Evolutionary conservation across 2,329 filamentous ascomycete genomes (phyloP).

Genomic region (Xylaria digitata): DNA sequence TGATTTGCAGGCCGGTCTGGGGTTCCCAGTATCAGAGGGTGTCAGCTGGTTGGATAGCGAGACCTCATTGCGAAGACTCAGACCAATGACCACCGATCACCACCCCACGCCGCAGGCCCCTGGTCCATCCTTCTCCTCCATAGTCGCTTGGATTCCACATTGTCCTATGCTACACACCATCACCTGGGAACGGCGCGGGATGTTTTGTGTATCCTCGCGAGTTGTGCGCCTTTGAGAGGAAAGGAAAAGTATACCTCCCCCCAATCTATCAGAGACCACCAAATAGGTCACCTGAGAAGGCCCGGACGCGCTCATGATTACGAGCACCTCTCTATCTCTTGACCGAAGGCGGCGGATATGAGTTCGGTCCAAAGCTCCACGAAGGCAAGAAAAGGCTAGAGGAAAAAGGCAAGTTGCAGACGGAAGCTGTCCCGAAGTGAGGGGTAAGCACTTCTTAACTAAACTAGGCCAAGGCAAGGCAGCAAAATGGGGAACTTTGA

Average conservation of each 20-base stretch:
- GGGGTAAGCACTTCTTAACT: constrained; percentile 32
- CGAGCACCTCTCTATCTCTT: constrained; percentile 33
- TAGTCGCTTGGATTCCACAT: constrained; percentile 41
- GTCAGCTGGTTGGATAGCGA: constrained; percentile 54
- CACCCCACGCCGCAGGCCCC: constrained; percentile 29
- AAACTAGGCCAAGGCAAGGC: constrained; percentile 36
- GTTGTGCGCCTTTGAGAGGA: constrained; percentile 46
- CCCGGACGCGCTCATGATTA: constrained; percentile 40
- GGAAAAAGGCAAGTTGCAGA: constrained; percentile 42
- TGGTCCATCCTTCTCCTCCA: constrained; percentile 37
- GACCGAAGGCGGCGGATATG: constrained; percentile 38
- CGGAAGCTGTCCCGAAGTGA: constrained; percentile 43
- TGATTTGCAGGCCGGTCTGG: constrained; percentile 55
- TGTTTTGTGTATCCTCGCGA: constrained; percentile 47
- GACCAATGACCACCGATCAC: constrained; percentile 40
- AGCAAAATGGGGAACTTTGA: constrained; percentile 33
- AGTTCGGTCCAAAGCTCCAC: constrained; percentile 27
- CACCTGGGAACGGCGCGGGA: constrained; percentile 44
- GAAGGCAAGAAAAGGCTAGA: constrained; percentile 28
- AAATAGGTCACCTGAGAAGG: constrained; percentile 52
- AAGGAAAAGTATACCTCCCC: constrained; percentile 26
- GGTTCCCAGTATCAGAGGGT: constrained; percentile 43
- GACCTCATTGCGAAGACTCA: constrained; percentile 44
- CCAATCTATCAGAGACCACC: constrained; percentile 46
- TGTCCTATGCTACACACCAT: constrained; percentile 50